Percentiles rank a stretch among this genome's conserved stretches.
Conservation (phyloP, 1,139 yeast species). For the Hanseniaspora uvarum region DNA sequence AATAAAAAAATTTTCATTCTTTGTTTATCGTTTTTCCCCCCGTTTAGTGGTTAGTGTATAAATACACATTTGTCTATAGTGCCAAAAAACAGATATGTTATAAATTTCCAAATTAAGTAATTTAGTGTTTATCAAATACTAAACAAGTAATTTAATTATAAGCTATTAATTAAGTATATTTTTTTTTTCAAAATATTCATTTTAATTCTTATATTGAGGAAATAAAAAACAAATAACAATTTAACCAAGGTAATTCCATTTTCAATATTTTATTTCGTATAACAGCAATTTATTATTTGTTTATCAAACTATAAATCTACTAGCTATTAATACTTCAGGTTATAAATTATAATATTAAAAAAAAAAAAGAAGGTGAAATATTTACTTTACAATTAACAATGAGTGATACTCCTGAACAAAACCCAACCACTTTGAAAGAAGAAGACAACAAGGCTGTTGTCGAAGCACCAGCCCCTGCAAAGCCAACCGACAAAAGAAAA, state of each 20-base stretch:
- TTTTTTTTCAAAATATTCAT: no score
- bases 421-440: conserved; percentile 3
- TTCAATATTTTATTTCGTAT: background rate
- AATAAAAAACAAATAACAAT: no score
- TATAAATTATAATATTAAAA: no score
- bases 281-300: background rate
- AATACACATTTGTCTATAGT: background rate
- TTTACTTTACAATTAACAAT: background rate
- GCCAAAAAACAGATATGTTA: background rate
- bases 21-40: background rate
- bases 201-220: no score
- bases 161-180: no score
- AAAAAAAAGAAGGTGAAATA: no score
- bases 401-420: conserved; percentile 4
- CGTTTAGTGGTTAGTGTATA: background rate
- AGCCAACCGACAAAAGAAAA: conserved; percentile 64
- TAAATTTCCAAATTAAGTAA: background rate
- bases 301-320: background rate
- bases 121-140: conserved; percentile 7
- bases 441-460: conserved; percentile 35
- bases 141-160: conserved; percentile 5
- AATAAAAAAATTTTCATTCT: background rate
- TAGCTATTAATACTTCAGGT: background rate
- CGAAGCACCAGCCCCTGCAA: conserved; percentile 51
- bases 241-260: background rate